Conservation (phyloP, 2,329 filamentous ascomycete species). For the Paecilomyces formosus region DNA sequence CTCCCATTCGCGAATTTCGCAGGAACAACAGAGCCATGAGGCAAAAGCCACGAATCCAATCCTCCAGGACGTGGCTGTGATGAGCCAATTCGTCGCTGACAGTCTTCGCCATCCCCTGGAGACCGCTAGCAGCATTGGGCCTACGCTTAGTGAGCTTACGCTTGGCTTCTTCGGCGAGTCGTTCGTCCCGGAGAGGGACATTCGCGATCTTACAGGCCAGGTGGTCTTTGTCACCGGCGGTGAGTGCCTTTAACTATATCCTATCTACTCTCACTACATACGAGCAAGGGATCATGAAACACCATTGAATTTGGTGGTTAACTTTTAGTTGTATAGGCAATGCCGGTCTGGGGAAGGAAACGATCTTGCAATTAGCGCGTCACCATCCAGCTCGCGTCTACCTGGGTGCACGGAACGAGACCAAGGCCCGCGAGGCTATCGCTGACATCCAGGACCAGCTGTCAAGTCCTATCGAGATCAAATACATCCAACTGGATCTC, state of each 20-base stretch:
- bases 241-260: constrained; percentile 15
- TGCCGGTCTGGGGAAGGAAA: constrained; percentile 40
- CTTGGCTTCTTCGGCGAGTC: constrained; percentile 24
- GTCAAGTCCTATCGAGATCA: constrained; percentile 30
- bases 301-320: neutral
- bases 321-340: constrained; percentile 28
- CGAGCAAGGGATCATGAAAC: neutral
- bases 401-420: constrained; percentile 44
- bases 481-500: constrained; percentile 43
- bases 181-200: constrained; percentile 39
- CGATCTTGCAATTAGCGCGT: constrained; percentile 40
- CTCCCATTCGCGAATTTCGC: neutral
- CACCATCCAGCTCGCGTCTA: constrained; percentile 49
- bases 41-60: neutral
- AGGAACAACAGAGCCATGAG: neutral
- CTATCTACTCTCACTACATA: neutral
- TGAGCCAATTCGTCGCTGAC: constrained; percentile 12
- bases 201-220: constrained; percentile 41
- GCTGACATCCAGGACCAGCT: constrained; percentile 30
- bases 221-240: constrained; percentile 47
- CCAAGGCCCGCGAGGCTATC: constrained; percentile 38
- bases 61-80: constrained; percentile 3
- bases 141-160: constrained; percentile 27
- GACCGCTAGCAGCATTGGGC: constrained; percentile 21
- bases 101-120: constrained; percentile 23